Base-by-base conservation (phyloP, 2,329 filamentous ascomycete species). In the Exophiala lecanii-corni region DNA sequence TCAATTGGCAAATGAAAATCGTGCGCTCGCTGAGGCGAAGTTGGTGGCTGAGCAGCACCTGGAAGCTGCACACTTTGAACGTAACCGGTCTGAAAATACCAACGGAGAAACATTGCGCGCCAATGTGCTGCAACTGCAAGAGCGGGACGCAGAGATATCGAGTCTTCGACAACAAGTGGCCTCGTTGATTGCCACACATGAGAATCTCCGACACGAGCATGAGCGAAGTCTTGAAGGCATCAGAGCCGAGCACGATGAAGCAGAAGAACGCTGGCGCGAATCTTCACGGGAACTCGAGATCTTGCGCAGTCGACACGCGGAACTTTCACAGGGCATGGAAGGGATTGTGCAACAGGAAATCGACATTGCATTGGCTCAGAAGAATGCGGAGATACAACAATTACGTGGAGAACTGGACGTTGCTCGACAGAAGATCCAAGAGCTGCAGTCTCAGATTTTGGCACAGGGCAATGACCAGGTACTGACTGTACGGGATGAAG, bases 131-230 rank as follows among this genome's bases (percentile, higher is more conserved):
- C 76, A 82, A 53, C 70, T 97, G 41, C 81, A 82, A 42, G 86
- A 94, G 59, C 86, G 86, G 57, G 88, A 96, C 62, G 79, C 79
- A 53, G 86, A 97, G 68, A 92, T 98, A 62, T 84, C 86, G 54
- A 76, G 82, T 55, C 78, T 96, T 55, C 84, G 81, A 62, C 81
- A 81, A 53, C 89, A 98, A 67, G 82, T 95, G 50, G 72, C 78
- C 18, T 82, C 86, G 49, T 71, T 97, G 51, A 84, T 79, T 31
- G 84, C 94, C 60, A 81, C 91, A 59, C 96, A 96, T 61, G 81
- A 85, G 41, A 80, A 84, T 55, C 76, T 96, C 30, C 81, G 82
- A 43, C 75, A 82, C 55, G 82, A 89, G 58, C 84, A 91, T 59
- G 83, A 79, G 54, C 77, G 82, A 39, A 82, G 84, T 45, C 82